Evolutionary conservation across 768 basidiomycete genomes (phyloP), one percentile per base, ranked within the genome.

Genomic region (Auriculariales sp.): DNA sequence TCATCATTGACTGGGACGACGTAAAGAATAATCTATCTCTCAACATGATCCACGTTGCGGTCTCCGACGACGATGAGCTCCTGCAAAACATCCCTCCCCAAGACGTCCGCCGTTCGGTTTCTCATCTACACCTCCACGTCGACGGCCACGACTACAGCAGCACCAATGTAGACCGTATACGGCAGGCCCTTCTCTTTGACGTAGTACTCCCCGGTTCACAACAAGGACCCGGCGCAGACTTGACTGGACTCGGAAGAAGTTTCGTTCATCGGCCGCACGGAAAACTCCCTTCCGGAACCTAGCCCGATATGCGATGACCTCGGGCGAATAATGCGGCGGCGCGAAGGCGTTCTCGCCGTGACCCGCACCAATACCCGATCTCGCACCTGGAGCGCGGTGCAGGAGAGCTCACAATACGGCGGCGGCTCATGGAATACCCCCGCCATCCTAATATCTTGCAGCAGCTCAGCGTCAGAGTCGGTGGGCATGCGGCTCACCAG

Each of bases 291-390:
- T 56, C 94, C 94, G 68, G 98, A 98, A 79, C 98, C 94, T 66
- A 99, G 98, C 62, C 95, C 98, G 78, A 99, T 99, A 83, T 95
- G 95, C 82, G 95, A 94, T 79, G 98, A 95, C 74, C 94, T 93
- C 81, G 98, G 95, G 61, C 95, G 95, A 82, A 98, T 99, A 61
- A 98, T 88, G 75, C 95, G 98, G 80, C 98, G 95, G 62, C 98
- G 89, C 58, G 98, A 95, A 93, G 93, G 97, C 55, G 94, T 91
- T 97, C 64, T 52, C 59, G 59, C 31, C 31, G 53, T 28, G 1
- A 33, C 53, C 46, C 32, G 28, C 32, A 24, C 50, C 32, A 47
- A 34, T 22, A 28, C 35, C 47, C 33, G 19, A n/a, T 27, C 22
- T 19, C 4, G 10, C 9, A 47, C n/a, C 24, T 24, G 29, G 42